Evolutionary conservation across 257 asterid species (phyloP).

Genomic region (Solanum lignicaule): DNA sequence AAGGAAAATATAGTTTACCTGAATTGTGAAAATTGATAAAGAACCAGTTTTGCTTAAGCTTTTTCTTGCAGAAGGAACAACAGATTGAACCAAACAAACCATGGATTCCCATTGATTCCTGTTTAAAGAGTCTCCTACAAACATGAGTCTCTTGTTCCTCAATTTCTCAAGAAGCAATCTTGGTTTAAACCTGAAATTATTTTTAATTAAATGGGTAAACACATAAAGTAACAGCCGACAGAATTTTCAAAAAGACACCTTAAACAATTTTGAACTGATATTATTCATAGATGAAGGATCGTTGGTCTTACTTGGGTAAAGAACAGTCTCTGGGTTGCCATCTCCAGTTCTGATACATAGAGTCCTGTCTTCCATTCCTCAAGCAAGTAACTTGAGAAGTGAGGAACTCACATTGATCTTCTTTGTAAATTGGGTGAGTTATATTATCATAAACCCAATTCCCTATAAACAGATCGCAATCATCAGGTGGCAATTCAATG

Average conservation of each 20-base stretch:
- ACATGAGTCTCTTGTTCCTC: constrained; percentile 85
- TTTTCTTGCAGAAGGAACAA: constrained; percentile 34
- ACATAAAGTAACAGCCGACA: background rate
- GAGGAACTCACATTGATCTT: constrained; percentile 54
- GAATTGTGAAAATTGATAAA: constrained; percentile 53
- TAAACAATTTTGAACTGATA: background rate
- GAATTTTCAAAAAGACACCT: no score
- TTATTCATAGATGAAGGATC: no score
- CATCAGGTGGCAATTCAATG: constrained; percentile 42
- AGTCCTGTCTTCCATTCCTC: constrained; percentile 59
- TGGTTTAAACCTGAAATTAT: background rate
- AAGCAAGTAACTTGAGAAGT: constrained; percentile 33
- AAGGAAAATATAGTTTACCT: constrained; percentile 19
- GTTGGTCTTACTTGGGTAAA: constrained; percentile 43
- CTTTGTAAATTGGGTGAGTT: constrained; percentile 51
- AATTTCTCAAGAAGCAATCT: background rate
- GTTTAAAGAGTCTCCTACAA: constrained; percentile 76
- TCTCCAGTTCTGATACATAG: constrained; percentile 69
- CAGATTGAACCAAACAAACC: constrained; percentile 72
- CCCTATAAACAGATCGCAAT: constrained; percentile 60
- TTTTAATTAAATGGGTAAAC: background rate
- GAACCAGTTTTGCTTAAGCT: constrained; percentile 71
- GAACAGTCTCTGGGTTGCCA: constrained; percentile 87
- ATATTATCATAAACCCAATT: constrained; percentile 60
- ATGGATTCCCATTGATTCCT: constrained; percentile 88